phyloP scores from a whole-genome alignment of 2,329 filamentous ascomycete species.

The Fusarium scirpi region DNA sequence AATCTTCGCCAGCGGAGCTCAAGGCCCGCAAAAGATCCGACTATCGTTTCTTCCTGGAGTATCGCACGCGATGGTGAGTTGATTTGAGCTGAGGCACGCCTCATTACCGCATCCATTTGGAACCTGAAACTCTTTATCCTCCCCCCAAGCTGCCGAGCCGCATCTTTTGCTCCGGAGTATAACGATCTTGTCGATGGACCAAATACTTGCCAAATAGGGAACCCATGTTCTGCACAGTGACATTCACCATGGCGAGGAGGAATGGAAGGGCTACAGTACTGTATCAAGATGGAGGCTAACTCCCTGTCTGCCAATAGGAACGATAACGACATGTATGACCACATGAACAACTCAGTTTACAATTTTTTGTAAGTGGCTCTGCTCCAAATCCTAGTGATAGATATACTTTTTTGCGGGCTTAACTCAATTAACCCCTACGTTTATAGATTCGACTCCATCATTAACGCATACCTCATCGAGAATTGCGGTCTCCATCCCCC shows the following conservation, averaged over 20 bases:
- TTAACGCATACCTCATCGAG: slow-evolving; percentile 88
- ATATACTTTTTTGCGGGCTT: background rate
- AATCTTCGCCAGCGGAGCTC: slow-evolving; percentile 50
- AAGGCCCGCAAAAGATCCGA: slow-evolving; percentile 76
- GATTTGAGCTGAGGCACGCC: slow-evolving; percentile 39
- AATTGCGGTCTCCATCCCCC: slow-evolving; percentile 80
- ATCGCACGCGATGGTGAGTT: slow-evolving; percentile 84
- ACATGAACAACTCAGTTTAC: slow-evolving; percentile 93
- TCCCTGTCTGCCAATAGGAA: slow-evolving; percentile 65
- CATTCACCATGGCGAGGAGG: slow-evolving; percentile 7
- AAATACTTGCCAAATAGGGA: slow-evolving; percentile 13
- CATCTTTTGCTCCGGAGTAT: slow-evolving; percentile 1
- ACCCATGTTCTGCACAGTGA: slow-evolving; percentile 9
- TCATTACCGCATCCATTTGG: background rate
- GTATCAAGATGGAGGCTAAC: slow-evolving; percentile 25
- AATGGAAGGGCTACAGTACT: slow-evolving; percentile 10
- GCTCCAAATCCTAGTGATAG: background rate
- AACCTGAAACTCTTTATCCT: background rate
- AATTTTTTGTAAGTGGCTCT: slow-evolving; percentile 71
- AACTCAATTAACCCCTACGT: slow-evolving; percentile 1
- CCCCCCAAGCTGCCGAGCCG: background rate
- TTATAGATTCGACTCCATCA: slow-evolving; percentile 82
- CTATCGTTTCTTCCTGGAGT: slow-evolving; percentile 83
- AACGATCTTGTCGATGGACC: background rate
- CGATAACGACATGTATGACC: slow-evolving; percentile 95